These are phyloP conservation scores for Ceratopteris richardii DNA, from an alignment of 75 land plant genomes.

Conservation along the genomic window DNA sequence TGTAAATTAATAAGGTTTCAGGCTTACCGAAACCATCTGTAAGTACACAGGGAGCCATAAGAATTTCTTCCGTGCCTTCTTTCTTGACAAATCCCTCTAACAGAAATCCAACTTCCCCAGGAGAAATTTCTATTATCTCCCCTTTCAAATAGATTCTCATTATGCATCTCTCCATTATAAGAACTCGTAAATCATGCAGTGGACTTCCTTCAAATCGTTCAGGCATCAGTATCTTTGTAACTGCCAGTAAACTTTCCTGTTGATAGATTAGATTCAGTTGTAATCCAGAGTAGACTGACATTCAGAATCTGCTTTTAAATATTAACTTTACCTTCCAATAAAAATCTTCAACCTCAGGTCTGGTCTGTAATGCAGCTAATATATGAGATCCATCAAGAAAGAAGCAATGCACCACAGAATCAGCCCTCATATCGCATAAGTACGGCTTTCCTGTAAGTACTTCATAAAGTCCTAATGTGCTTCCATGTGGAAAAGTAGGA, in stretches of 20 bases:
- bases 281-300: background rate
- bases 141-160: slow-evolving; percentile 55
- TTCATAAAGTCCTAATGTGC: slow-evolving; percentile 96
- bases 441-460: slow-evolving; percentile 71
- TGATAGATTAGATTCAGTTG: no score
- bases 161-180: slow-evolving; percentile 54
- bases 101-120: slow-evolving; percentile 49
- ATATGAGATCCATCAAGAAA: slow-evolving; percentile 77
- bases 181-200: slow-evolving; percentile 63
- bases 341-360: slow-evolving; percentile 70
- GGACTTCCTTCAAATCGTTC: slow-evolving; percentile 60
- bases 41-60: slow-evolving; percentile 29
- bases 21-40: no score
- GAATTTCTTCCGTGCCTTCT: slow-evolving; percentile 22
- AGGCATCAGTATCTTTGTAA: slow-evolving; percentile 71
- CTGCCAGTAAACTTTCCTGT: slow-evolving; percentile 79
- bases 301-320: background rate
- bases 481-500: slow-evolving; percentile 88
- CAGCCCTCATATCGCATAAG: slow-evolving; percentile 72
- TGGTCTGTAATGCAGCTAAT: slow-evolving; percentile 29
- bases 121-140: slow-evolving; percentile 58
- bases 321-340: slow-evolving; percentile 92
- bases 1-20: no score
- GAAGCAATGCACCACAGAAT: slow-evolving; percentile 84
- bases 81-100: slow-evolving; percentile 78